A percentile compares a stretch with the other conserved stretches of the same genome.
These are phyloP conservation scores for Euphorbia schlechtendalii DNA, from an alignment of 441 rosid species.

Conservation along the genomic window DNA sequence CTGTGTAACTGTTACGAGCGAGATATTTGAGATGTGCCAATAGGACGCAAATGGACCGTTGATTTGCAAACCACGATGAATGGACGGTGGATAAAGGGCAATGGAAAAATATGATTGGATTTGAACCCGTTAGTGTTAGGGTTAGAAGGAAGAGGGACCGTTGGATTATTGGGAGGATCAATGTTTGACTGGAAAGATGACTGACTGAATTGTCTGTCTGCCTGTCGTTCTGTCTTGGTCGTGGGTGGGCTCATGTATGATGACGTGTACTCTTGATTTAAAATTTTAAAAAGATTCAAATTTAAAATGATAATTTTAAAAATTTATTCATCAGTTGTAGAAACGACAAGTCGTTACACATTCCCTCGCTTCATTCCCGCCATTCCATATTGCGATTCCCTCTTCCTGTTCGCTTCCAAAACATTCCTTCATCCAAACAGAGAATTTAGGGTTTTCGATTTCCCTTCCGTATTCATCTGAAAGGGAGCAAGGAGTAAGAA, in stretches of 20 bases:
- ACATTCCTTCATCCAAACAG: neutral
- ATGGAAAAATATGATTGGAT: constrained; percentile 8
- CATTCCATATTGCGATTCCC: too few species aligned
- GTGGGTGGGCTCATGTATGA: neutral
- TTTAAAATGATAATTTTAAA: too few species aligned
- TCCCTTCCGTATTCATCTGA: neutral
- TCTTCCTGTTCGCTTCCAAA: too few species aligned
- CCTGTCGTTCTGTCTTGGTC: too few species aligned
- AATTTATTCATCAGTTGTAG: neutral
- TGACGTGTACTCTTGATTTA: neutral
- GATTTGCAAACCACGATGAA: constrained; percentile 16
- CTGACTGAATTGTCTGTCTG: neutral
- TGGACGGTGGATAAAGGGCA: constrained; percentile 23
- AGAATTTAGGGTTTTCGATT: neutral
- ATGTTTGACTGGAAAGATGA: neutral
- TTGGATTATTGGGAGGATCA: constrained; percentile 17
- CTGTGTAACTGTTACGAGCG: neutral
- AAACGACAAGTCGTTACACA: too few species aligned
- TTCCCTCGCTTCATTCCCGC: too few species aligned
- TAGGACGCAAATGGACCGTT: constrained; percentile 22
- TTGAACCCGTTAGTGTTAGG: constrained; percentile 2
- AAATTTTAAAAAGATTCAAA: too few species aligned
- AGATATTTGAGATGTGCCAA: constrained; percentile 5
- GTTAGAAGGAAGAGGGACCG: constrained; percentile 21
- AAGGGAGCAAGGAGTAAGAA: neutral